Evolutionary conservation across 2,329 filamentous ascomycete genomes (phyloP), one percentile per base, ranked within the genome.

Genomic region (Calonectria pseudoturangicola): DNA sequence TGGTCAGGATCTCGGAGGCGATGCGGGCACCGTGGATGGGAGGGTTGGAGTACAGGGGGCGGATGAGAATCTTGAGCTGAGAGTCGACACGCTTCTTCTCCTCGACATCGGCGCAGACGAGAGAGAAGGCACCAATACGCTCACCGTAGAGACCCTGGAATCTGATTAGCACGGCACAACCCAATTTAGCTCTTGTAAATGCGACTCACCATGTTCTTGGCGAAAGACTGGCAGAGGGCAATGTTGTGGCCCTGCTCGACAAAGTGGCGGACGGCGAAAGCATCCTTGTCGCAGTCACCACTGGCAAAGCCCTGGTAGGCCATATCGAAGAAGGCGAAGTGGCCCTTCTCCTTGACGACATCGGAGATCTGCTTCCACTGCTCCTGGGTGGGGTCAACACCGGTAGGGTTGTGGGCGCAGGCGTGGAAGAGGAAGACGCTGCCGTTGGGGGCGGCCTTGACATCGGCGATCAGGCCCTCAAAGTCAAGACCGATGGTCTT

Each of bases 311-410:
- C 96, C 88, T 99, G 96, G 90, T 99, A 99, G 76, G 96, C 96
- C 96, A 98, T 98, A 86, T 98, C 96, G 88, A 98, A 99, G 92
- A 99, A 98, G 81, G 95, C 93, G 85, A 93, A 98, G 90, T 98
- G 96, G 64, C 90, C 92, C 85, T 94, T 92, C 84, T 92, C 90
- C 91, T 97, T 97, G 86, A 98, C 92, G 74, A 93, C 94, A 74
- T 93, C 88, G 86, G 94, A 95, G 85, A 99, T 97, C 88, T 96
- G 89, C 86, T 92, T 92, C 96, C 96, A 98, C 89, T 98, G 96
- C 85, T 95, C 93, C 81, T 92, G 87, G 50, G 94, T 98, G 43
- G 96, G 97, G 87, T 98, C 96, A 81, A 98, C 94, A 84, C 96
- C 96, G 76, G 97, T 98, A 72, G 96, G 96, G 91, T 98, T 98